Conservation (phyloP, 257 asterid species). For the Solanum sparsipilum region DNA sequence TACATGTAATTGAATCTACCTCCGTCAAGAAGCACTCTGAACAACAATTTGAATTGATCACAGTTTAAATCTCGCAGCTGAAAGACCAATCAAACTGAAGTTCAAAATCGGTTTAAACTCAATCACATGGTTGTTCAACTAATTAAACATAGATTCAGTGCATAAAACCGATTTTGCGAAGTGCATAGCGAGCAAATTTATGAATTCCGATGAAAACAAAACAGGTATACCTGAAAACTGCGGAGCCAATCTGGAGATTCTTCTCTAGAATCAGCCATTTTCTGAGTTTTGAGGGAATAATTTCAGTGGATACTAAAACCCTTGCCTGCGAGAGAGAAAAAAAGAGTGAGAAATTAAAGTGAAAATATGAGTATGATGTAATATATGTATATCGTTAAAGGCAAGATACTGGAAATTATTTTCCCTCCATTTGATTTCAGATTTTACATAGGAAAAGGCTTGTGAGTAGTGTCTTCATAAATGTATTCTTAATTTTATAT, state of each 20-base stretch:
- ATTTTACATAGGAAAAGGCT: not conserved
- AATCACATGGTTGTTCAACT: not conserved
- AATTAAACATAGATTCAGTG: not conserved
- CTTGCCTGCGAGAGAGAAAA: not conserved
- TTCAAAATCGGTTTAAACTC: not conserved
- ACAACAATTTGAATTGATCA: not conserved
- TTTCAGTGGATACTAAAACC: not conserved
- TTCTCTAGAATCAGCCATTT: conserved; percentile 56
- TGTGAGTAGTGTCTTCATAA: not conserved
- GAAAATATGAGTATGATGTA: not conserved
- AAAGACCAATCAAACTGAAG: not conserved
- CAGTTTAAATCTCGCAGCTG: not conserved
- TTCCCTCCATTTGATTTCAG: not conserved
- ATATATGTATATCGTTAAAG: not conserved
- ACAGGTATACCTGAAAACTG: conserved; percentile 46
- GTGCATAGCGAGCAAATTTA: not conserved
- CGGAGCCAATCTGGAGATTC: conserved; percentile 92
- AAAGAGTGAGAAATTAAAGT: not conserved
- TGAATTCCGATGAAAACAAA: not conserved
- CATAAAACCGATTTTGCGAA: not conserved
- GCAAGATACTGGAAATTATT: not conserved
- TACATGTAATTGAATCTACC: not conserved
- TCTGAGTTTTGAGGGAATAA: not conserved
- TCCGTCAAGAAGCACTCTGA: not conserved
- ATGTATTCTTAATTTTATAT: not conserved